Evolutionary conservation across 306 rosid genomes (phyloP), one percentile per base, ranked within the genome.

Genomic region (Cucumis cinereus): DNA sequence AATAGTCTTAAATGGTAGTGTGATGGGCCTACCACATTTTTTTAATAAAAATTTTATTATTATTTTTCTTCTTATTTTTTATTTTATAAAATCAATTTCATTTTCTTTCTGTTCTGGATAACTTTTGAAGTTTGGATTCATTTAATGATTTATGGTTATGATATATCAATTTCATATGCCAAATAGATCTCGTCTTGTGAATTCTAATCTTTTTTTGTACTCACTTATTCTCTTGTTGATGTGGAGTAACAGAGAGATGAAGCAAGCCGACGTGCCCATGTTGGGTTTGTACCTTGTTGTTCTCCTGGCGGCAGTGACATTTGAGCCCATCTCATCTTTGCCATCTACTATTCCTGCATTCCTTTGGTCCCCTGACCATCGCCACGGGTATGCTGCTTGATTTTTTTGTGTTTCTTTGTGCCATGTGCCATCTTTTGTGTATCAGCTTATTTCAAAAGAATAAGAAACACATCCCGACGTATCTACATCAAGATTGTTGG

Each of bases 261-360:
- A 67, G 86, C 84, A 77, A 78, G 57, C 59, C 78, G 70, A 67
- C 26, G 77, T 45, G 52, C 52, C 80, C 56, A 73, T 60, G 82
- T 47, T 61, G 84, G 79, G 80, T 35, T 73, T 87, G 71, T 49
- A 77, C 84, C 73, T 77, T 13, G 84, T 73, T 73, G 76, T 89
- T 83, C 26, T 87, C 71, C 26, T 28, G 52, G 53, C 88, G 49
- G 85, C 72, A 22, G 83, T 83, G 76, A 59, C 77, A 15, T 22
- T 83, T 77, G 89, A 88, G 7, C 64, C 78, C 28, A 89, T 87
- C 35, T 64, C 84, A 7, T 81, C 90, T 43, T 61, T 33, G 77
- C 84, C 91, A 6, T 87, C 93, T 68, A 90, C 97, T 3, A 88
- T 79, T 69, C 96, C 98, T 5, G 98, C 98, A 54, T 90, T 93